Conservation (phyloP, 352 stramenopile genomes). For the Pythium folliculosum region DNA sequence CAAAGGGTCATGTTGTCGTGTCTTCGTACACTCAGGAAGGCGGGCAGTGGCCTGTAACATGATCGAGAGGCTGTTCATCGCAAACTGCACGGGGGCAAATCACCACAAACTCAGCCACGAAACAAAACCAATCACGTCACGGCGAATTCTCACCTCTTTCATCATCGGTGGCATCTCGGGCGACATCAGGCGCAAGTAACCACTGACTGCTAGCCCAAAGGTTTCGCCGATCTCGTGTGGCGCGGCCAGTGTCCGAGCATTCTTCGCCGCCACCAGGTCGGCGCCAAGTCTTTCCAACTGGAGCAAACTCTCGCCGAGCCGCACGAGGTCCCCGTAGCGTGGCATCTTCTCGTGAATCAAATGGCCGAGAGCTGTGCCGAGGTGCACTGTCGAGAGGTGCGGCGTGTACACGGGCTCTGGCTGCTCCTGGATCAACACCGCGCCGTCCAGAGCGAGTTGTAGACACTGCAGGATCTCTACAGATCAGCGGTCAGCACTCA, state of each 20-base stretch:
- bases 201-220: conserved; percentile 2
- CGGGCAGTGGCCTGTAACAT: conserved; percentile 38
- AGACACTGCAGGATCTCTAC: conserved; percentile 22
- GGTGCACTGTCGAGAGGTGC: conserved; percentile 34
- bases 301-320: conserved; percentile 44
- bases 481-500: background rate
- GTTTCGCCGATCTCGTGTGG: conserved; percentile 8
- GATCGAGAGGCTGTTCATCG: conserved; percentile 12
- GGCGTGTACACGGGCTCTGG: background rate
- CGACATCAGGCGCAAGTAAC: conserved; percentile 50
- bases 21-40: conserved; percentile 21
- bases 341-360: conserved; percentile 41
- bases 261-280: background rate
- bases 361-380: conserved; percentile 42
- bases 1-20: conserved; percentile 35
- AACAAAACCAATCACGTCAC: background rate
- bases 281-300: conserved; percentile 32
- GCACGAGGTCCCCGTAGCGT: conserved; percentile 49
- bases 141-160: conserved; percentile 32
- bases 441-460: conserved; percentile 14
- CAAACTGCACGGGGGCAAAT: conserved; percentile 13
- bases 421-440: conserved; percentile 33
- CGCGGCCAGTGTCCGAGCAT: background rate
- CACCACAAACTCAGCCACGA: background rate
- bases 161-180: conserved; percentile 55